Evolutionary conservation across 345 rosid genomes (phyloP).

Genomic region (Raphanus raphanistrum): DNA sequence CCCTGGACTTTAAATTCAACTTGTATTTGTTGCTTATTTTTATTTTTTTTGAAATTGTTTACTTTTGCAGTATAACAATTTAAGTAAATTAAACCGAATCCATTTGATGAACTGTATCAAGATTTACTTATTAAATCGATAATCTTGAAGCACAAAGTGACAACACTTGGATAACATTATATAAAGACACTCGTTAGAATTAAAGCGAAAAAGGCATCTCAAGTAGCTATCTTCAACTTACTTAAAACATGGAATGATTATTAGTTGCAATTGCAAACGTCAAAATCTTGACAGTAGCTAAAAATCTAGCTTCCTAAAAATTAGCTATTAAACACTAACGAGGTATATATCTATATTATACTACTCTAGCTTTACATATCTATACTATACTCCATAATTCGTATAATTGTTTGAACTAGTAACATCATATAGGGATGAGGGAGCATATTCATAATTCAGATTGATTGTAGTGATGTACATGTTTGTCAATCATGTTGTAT

Average conservation of each 20-base stretch:
- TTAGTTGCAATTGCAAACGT: constrained; percentile 19
- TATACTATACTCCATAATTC: background rate
- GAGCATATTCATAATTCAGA: background rate
- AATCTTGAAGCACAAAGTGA: background rate
- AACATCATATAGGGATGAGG: background rate
- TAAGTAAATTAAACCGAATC: background rate
- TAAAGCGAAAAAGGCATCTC: constrained; percentile 20
- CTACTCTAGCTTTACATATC: background rate
- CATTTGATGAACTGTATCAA: constrained; percentile 23
- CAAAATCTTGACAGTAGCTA: constrained; percentile 26
- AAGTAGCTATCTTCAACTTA: constrained; percentile 9
- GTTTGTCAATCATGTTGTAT: background rate
- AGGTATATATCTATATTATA: background rate
- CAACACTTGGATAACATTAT: constrained; percentile 16
- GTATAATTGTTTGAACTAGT: background rate
- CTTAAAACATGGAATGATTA: background rate
- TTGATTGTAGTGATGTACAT: background rate
- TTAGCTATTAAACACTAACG: background rate
- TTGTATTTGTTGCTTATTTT: constrained; percentile 23
- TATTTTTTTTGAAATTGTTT: constrained; percentile 8
- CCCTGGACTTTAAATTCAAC: constrained; percentile 20
- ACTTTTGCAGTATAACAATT: background rate
- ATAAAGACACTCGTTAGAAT: constrained; percentile 10
- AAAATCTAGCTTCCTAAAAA: constrained; percentile 22
- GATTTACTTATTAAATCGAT: background rate